These are phyloP conservation scores for Phylloporus sp. DNA, from an alignment of 768 basidiomycete species.

Conservation along the genomic window DNA sequence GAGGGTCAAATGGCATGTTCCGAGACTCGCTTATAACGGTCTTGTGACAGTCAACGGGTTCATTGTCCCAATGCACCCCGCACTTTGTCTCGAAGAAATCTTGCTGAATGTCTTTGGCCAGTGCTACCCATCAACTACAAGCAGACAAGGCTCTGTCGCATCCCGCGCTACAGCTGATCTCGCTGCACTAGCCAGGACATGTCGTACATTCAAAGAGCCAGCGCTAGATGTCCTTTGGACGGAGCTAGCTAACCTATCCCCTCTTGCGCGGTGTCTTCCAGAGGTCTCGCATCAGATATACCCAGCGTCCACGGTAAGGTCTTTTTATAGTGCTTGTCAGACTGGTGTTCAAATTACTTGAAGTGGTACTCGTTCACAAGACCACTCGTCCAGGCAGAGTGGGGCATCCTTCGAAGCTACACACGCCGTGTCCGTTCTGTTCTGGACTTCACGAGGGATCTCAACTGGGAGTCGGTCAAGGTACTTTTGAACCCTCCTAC, in stretches of 20 bases:
- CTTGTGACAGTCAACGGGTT: neutral
- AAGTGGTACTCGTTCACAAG: slow-evolving; percentile 17
- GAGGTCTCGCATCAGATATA: slow-evolving; percentile 11
- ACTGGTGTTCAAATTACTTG: neutral
- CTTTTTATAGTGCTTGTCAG: neutral
- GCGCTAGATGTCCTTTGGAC: slow-evolving; percentile 17
- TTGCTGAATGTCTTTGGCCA: slow-evolving; percentile 10
- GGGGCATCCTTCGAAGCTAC: slow-evolving; percentile 11
- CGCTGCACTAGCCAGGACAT: slow-evolving; percentile 13
- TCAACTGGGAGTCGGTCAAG: slow-evolving; percentile 17
- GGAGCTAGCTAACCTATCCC: slow-evolving; percentile 10
- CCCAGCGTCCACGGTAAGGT: slow-evolving; percentile 6
- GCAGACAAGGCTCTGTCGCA: neutral
- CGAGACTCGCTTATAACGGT: neutral
- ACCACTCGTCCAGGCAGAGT: slow-evolving; percentile 6
- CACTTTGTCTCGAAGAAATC: slow-evolving; percentile 11
- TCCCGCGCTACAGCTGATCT: slow-evolving; percentile 5
- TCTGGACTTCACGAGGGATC: slow-evolving; percentile 12
- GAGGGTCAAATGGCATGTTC: too few relatives aligned
- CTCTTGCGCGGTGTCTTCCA: slow-evolving; percentile 12
- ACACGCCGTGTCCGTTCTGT: slow-evolving; percentile 12
- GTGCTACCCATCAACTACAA: neutral
- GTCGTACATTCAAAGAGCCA: slow-evolving; percentile 16
- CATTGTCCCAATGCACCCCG: slow-evolving; percentile 1
- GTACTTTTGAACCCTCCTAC: slow-evolving; percentile 13